phyloP scores from a whole-genome alignment of 2,329 filamentous ascomycete genomes.

The Spiromastix sp. region DNA sequence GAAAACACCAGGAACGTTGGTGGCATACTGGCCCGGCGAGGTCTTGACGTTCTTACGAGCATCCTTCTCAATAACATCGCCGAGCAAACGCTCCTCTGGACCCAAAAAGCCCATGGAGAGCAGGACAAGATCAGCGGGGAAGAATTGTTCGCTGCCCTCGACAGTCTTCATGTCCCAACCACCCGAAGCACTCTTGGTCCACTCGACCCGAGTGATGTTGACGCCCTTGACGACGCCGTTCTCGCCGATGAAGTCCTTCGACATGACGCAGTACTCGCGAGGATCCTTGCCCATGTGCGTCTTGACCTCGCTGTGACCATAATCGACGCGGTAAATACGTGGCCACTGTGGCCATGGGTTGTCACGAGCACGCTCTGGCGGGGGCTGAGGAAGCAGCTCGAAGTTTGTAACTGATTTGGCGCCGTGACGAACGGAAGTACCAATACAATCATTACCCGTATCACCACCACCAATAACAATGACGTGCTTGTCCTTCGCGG shows the following conservation, averaged over 20 bases:
- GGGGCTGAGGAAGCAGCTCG: conserved; percentile 85
- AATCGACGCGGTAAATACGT: conserved; percentile 95
- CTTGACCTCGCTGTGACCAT: conserved; percentile 90
- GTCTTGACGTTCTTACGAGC: conserved; percentile 95
- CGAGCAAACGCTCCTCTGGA: conserved; percentile 78
- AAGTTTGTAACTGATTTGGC: conserved; percentile 96
- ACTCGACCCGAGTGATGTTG: conserved; percentile 90
- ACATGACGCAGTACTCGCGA: conserved; percentile 97
- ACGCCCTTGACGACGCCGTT: conserved; percentile 85
- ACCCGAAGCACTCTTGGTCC: conserved; percentile 79
- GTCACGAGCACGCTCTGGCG: conserved; percentile 77
- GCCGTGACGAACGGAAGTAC: conserved; percentile 88
- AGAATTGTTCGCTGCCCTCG: conserved; percentile 87
- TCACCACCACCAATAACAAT: conserved; percentile 96
- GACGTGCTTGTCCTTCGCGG: conserved; percentile 90
- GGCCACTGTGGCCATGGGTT: conserved; percentile 99
- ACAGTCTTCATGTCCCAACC: conserved; percentile 99
- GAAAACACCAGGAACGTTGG: conserved; percentile 80
- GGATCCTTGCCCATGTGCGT: conserved; percentile 94
- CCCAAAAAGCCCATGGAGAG: conserved; percentile 97
- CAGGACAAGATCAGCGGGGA: conserved; percentile 88
- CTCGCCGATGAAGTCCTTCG: conserved; percentile 88
- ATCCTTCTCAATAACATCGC: conserved; percentile 83
- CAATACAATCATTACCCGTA: conserved; percentile 96
- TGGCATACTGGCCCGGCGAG: conserved; percentile 72